phyloP scores from a whole-genome alignment of 176 grass and related monocot genomes.

The Chrysopogon serrulatus region DNA sequence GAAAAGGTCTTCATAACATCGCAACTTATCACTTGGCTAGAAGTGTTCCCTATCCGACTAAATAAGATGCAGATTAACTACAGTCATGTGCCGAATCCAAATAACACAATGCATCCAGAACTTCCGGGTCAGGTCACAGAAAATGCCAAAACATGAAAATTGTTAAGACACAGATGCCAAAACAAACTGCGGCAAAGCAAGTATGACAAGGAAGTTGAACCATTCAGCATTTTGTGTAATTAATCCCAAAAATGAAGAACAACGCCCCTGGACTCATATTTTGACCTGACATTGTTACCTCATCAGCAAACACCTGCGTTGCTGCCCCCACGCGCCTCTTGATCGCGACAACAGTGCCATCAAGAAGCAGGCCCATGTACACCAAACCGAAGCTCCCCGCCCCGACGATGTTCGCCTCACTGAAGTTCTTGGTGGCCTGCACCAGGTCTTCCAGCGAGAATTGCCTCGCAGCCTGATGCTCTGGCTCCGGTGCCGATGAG shows the following conservation, averaged over 20 bases:
- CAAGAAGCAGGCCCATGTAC: slow-evolving; percentile 94
- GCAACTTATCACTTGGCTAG: slow-evolving; percentile 7
- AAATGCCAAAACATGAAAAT: neutral
- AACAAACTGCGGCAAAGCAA: neutral
- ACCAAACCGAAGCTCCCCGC: slow-evolving; percentile 78
- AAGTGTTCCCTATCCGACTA: slow-evolving; percentile 7
- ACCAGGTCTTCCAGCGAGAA: slow-evolving; percentile 74
- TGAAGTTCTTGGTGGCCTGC: slow-evolving; percentile 82
- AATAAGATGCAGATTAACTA: slow-evolving; percentile 19
- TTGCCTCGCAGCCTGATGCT: slow-evolving; percentile 44
- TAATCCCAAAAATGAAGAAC: neutral
- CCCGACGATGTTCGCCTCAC: slow-evolving; percentile 68
- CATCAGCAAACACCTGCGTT: slow-evolving; percentile 60
- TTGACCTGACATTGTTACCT: slow-evolving; percentile 55
- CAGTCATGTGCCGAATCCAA: neutral
- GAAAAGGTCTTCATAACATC: slow-evolving; percentile 15
- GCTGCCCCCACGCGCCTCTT: slow-evolving; percentile 56
- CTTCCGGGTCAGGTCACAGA: neutral
- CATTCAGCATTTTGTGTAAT: neutral
- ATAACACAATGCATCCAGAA: neutral
- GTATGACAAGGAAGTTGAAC: neutral
- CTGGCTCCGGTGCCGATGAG: slow-evolving; percentile 36
- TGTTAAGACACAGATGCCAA: neutral
- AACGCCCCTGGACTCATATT: neutral
- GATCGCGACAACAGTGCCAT: slow-evolving; percentile 80